Evolutionary conservation across 805 yeast species (phyloP), one percentile per base, ranked within the genome.

Genomic region (Schwanniomyces occidentalis): DNA sequence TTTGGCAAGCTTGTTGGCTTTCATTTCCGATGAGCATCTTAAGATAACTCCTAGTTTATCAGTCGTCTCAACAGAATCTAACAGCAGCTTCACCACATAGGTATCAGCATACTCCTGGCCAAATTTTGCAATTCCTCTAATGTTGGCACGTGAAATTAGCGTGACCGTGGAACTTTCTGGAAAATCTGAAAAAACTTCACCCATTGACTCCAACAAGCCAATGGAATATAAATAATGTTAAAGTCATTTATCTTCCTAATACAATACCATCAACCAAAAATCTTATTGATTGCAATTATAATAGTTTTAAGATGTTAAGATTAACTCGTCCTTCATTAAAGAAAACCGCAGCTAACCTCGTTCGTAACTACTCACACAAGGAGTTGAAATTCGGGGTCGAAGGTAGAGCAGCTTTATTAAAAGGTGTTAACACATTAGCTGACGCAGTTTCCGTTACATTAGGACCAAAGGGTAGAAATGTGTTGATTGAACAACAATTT

Each of bases 401-500:
- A 61, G 98, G 96, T 51, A 81, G 99, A 66, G 95, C 97, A 32
- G 88, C 98, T 26, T 71, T 91, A 13, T 71, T 93, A 51, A 85
- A 78, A 58, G 99, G 99, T 68, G 98, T 95, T 37, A 93, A 89
- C 58, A 82, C 88, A 34, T 78, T 91, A 51, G 97, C 97, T 32
- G 90, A 87, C 57, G 98, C 99, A 15, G 99, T 91, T 32, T 82
- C 95, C 23, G 95, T 95, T 34, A 93, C 99, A 24, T 73, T 91
- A 43, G 99, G 99, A 34, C 99, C 99, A 54, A 90, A 90, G 65
- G 99, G 99, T 57, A 83, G 99, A 68, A 91, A 89, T 55, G 99
- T 89, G 24, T 76, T 91, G 51, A 90, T 93, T 59, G 98, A 91
- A 71, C 99, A 93, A 71, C 84, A 87, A 45, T 93, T 87, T 50